Percentiles rank a stretch among this genome's conserved stretches.
phyloP scores from a whole-genome alignment of 78 protist species.

The Emiliania huxleyi region DNA sequence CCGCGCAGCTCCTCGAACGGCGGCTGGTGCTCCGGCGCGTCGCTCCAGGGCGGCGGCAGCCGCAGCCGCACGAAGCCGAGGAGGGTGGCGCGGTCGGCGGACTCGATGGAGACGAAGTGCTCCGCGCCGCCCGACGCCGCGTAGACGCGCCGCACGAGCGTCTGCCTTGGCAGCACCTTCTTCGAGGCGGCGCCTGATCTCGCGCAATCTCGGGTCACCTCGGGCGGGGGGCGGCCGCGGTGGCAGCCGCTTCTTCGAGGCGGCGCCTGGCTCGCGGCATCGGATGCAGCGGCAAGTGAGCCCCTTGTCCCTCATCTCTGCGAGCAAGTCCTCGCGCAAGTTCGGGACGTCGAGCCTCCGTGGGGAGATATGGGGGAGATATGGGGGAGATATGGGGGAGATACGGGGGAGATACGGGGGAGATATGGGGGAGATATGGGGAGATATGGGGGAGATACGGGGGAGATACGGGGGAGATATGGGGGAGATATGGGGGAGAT shows the following conservation, averaged over 20 bases:
- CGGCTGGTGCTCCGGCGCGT: background rate
- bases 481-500: no score
- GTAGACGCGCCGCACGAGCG: background rate
- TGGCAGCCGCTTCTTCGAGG: background rate
- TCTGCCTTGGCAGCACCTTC: background rate
- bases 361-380: no score
- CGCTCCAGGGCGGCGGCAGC: no score
- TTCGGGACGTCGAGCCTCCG: background rate
- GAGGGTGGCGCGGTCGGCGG: background rate
- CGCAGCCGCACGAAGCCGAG: conserved; percentile 20
- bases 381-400: no score
- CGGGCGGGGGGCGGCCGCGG: background rate
- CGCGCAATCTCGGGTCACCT: no score
- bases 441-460: no score
- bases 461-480: no score
- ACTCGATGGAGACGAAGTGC: background rate
- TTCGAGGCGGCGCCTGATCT: no score
- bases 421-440: no score
- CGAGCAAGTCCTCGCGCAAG: background rate
- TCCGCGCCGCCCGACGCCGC: background rate
- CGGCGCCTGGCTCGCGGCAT: conserved; percentile 1
- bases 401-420: no score
- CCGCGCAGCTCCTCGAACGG: background rate
- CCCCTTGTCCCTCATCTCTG: background rate
- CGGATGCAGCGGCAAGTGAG: background rate